Conservation (phyloP, 257 asterid genomes). For the Coffea canephora region DNA sequence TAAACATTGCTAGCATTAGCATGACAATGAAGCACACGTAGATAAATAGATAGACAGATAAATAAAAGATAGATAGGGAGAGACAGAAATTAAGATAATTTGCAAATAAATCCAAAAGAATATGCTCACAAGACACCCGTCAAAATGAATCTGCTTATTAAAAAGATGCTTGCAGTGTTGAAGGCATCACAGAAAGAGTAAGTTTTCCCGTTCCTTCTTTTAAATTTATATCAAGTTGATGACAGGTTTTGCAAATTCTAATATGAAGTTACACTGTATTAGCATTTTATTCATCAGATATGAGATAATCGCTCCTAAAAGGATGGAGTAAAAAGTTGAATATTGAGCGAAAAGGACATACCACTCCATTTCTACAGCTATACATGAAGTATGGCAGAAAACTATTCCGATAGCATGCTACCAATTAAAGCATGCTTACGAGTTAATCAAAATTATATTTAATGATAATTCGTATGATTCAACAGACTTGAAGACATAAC, state of each 20-base stretch:
- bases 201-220: too few relatives aligned
- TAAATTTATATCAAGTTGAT: too few relatives aligned
- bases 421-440: not conserved
- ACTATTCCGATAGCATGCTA: not conserved
- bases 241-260: not conserved
- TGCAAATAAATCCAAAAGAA: not conserved
- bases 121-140: not conserved
- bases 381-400: not conserved
- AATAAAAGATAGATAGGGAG: not conserved
- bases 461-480: not conserved
- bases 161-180: not conserved
- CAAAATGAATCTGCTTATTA: not conserved
- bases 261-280: not conserved
- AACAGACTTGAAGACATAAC: not conserved
- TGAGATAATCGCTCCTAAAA: not conserved
- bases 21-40: conserved; percentile 3
- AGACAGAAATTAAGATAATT: not conserved
- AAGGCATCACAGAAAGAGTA: too few relatives aligned
- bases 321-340: not conserved
- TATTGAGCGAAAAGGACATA: not conserved
- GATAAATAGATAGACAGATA: not conserved
- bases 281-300: not conserved
- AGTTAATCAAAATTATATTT: not conserved
- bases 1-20: conserved; percentile 2
- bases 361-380: not conserved